phyloP scores from a whole-genome alignment of 202 grass and related monocot genomes.

The Eragrostis tef region DNA sequence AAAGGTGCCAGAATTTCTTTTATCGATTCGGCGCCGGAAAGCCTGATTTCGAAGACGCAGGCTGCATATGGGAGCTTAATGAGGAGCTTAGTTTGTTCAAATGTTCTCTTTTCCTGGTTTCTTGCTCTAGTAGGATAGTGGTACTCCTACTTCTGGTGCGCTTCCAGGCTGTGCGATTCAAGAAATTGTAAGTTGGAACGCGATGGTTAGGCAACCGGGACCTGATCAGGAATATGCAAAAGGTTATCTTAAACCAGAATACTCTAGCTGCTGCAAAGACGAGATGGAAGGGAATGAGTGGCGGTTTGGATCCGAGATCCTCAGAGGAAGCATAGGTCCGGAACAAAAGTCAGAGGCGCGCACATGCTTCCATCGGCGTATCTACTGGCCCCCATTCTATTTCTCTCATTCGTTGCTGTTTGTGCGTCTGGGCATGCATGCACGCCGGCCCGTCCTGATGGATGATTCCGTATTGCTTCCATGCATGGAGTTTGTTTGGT shows the following conservation, averaged over 20 bases:
- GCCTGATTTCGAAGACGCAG: background rate
- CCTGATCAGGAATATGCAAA: too few relatives aligned
- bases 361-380: background rate
- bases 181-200: background rate
- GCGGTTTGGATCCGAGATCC: background rate
- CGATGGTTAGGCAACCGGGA: too few relatives aligned
- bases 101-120: background rate
- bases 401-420: too few relatives aligned
- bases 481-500: too few relatives aligned
- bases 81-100: background rate
- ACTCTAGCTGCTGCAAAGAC: background rate
- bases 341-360: background rate
- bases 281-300: background rate
- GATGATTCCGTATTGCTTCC: too few relatives aligned
- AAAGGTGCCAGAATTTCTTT: slow-evolving; percentile 8
- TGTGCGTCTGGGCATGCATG: too few relatives aligned
- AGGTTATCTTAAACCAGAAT: background rate
- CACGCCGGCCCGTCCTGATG: too few relatives aligned
- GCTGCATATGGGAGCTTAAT: too few relatives aligned
- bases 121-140: too few relatives aligned
- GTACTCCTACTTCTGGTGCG: too few relatives aligned
- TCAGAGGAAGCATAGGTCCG: background rate
- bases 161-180: background rate
- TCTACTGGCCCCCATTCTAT: too few relatives aligned
- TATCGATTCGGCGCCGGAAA: slow-evolving; percentile 48